Evolutionary conservation across 2,329 filamentous ascomycete species (phyloP).

Genomic region (Zarea fungicola): DNA sequence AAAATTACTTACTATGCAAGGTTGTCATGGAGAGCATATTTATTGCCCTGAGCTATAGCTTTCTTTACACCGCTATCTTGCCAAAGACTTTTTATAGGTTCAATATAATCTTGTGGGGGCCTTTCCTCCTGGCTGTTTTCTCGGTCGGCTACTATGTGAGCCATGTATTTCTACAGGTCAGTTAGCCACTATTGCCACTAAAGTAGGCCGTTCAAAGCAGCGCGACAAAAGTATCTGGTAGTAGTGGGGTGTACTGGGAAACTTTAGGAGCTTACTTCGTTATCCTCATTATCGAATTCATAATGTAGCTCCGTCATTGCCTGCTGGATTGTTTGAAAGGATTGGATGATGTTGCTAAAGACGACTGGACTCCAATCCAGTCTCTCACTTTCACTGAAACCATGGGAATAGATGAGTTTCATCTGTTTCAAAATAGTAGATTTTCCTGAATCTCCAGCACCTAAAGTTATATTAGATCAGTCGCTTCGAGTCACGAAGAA

Average conservation of each 20-base stretch:
- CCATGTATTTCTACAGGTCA: constrained; percentile 81
- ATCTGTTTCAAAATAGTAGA: constrained; percentile 98
- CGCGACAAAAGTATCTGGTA: too few relatives aligned
- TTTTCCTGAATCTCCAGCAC: constrained; percentile 85
- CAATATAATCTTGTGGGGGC: constrained; percentile 71
- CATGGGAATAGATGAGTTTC: constrained; percentile 93
- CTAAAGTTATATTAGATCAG: constrained; percentile 40
- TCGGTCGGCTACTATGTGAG: constrained; percentile 69
- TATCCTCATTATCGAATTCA: constrained; percentile 70
- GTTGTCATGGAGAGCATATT: constrained; percentile 97
- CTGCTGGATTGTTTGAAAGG: constrained; percentile 83
- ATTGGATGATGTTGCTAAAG: constrained; percentile 90
- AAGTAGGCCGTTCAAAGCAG: too few relatives aligned
- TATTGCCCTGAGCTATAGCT: constrained; percentile 87
- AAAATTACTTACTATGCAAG: constrained; percentile 82
- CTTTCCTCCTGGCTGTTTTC: constrained; percentile 79
- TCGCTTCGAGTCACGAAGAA: too few relatives aligned
- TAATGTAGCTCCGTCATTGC: constrained; percentile 85
- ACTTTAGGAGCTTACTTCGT: constrained; percentile 54
- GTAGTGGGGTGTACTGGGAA: too few relatives aligned
- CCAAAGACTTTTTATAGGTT: constrained; percentile 83
- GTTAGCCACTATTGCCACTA: constrained; percentile 19
- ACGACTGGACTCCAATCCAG: constrained; percentile 93
- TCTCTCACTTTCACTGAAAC: constrained; percentile 84
- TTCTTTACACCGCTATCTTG: constrained; percentile 73